Conservation (phyloP, 495 filamentous ascomycete genomes). For the Penicillium cosmopolitanum region DNA sequence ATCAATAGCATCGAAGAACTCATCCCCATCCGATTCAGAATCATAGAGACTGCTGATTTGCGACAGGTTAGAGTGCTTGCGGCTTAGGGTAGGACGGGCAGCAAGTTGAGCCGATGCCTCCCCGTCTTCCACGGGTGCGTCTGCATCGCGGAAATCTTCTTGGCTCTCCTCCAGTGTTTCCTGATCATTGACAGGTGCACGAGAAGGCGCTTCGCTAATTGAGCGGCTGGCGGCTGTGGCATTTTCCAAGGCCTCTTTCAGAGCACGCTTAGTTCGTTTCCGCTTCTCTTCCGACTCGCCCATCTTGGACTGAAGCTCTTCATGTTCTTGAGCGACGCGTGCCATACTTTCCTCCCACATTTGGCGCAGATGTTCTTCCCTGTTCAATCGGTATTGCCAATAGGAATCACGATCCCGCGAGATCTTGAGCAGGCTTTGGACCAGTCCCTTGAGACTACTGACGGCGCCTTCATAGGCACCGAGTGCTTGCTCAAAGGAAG, state of each 20-base stretch:
- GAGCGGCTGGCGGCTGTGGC: conserved; percentile 51
- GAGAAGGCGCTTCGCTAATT: conserved; percentile 35
- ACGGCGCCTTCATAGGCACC: conserved; percentile 88
- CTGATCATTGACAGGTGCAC: conserved; percentile 20
- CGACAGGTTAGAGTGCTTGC: conserved; percentile 38
- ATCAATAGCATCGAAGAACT: conserved; percentile 97
- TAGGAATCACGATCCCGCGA: conserved; percentile 91
- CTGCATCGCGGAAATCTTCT: conserved; percentile 19
- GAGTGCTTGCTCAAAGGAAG: conserved; percentile 76
- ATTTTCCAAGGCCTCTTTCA: conserved; percentile 82
- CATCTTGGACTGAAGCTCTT: conserved; percentile 82
- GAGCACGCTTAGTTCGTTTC: conserved; percentile 83
- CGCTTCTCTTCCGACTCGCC: conserved; percentile 90
- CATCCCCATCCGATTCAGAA: conserved; percentile 83
- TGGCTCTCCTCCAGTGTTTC: conserved; percentile 24
- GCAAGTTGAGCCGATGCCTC: conserved; percentile 7
- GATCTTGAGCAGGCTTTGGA: conserved; percentile 88
- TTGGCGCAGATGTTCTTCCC: conserved; percentile 82
- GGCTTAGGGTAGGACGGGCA: conserved; percentile 20
- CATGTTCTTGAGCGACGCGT: conserved; percentile 87
- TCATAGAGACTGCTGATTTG: conserved; percentile 62
- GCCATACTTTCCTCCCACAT: conserved; percentile 99
- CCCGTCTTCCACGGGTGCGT: conserved; percentile 12
- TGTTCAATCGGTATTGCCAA: conserved; percentile 93
- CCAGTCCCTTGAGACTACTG: conserved; percentile 79